Evolutionary conservation across 2,329 filamentous ascomycete species (phyloP).

Genomic region (Fusarium fujikuroi): DNA sequence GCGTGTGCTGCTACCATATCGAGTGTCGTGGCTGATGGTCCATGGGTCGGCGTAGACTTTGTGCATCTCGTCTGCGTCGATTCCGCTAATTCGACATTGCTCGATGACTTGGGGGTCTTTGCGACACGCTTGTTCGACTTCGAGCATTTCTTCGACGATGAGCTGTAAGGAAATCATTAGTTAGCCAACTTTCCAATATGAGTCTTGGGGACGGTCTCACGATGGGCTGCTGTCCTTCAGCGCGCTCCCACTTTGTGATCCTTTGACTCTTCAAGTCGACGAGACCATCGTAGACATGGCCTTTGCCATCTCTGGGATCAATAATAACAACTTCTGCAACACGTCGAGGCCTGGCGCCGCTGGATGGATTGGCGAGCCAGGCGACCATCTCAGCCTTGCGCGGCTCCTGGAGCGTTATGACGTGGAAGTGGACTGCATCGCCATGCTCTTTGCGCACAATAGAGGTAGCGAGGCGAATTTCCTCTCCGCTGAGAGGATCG

Average conservation of each 20-base stretch:
- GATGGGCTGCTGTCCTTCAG: constrained; percentile 83
- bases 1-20: constrained; percentile 80
- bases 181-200: constrained; percentile 2
- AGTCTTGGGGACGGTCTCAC: constrained; percentile 54
- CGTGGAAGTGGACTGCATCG: constrained; percentile 82
- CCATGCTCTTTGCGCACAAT: constrained; percentile 73
- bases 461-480: constrained; percentile 70
- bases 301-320: constrained; percentile 73
- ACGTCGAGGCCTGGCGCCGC: constrained; percentile 70
- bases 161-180: constrained; percentile 62
- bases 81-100: constrained; percentile 85
- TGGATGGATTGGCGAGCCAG: constrained; percentile 76
- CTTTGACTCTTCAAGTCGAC: constrained; percentile 75
- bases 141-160: constrained; percentile 88
- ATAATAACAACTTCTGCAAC: constrained; percentile 87
- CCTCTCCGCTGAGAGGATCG: constrained; percentile 69
- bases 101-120: constrained; percentile 89
- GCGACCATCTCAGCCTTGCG: constrained; percentile 84
- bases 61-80: constrained; percentile 85
- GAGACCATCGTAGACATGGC: constrained; percentile 77
- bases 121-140: constrained; percentile 80
- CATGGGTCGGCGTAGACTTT: constrained; percentile 97
- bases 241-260: constrained; percentile 78
- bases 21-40: constrained; percentile 94
- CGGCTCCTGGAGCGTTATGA: constrained; percentile 85